These are phyloP conservation scores for Ganoderma sinense DNA, from an alignment of 1,284 basidiomycete species.

Conservation along the genomic window DNA sequence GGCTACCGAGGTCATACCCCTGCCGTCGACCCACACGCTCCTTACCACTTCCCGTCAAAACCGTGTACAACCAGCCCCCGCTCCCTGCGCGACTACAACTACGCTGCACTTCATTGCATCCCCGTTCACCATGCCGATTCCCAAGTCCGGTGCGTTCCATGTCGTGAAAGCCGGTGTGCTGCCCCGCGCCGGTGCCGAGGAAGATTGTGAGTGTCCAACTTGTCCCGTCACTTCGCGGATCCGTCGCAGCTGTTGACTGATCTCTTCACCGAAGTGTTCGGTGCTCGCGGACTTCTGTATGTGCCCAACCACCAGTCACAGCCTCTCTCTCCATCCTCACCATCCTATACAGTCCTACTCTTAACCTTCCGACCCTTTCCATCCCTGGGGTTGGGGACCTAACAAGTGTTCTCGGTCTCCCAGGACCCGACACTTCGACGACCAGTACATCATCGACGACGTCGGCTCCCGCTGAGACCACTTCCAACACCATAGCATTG, in stretches of 20 bases:
- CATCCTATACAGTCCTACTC: not conserved
- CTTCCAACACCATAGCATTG: conserved; percentile 14
- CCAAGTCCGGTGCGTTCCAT: conserved; percentile 9
- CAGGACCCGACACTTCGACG: conserved; percentile 6
- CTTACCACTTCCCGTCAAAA: conserved; percentile 12
- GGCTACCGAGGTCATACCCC: conserved; percentile 27
- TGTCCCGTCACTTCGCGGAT: not conserved
- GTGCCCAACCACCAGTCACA: not conserved
- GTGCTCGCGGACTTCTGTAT: not conserved
- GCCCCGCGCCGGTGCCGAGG: conserved; percentile 13
- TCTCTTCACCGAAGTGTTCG: not conserved
- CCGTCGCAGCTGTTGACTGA: not conserved
- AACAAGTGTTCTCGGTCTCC: conserved; percentile 10
- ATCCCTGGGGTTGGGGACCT: not conserved
- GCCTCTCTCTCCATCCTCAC: not conserved
- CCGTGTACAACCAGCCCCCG: conserved; percentile 6
- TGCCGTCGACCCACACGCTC: conserved; percentile 27
- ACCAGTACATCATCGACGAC: conserved; percentile 16
- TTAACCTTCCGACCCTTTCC: not conserved
- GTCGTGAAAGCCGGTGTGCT: conserved; percentile 5
- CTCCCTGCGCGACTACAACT: not conserved
- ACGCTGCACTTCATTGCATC: not conserved
- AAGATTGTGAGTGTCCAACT: conserved; percentile 15
- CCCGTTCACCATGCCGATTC: conserved; percentile 4
- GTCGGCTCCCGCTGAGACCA: conserved; percentile 6